Evolutionary conservation across 2,329 filamentous ascomycete genomes (phyloP), one percentile per base, ranked within the genome.

Genomic region (Mycogone perniciosa): DNA sequence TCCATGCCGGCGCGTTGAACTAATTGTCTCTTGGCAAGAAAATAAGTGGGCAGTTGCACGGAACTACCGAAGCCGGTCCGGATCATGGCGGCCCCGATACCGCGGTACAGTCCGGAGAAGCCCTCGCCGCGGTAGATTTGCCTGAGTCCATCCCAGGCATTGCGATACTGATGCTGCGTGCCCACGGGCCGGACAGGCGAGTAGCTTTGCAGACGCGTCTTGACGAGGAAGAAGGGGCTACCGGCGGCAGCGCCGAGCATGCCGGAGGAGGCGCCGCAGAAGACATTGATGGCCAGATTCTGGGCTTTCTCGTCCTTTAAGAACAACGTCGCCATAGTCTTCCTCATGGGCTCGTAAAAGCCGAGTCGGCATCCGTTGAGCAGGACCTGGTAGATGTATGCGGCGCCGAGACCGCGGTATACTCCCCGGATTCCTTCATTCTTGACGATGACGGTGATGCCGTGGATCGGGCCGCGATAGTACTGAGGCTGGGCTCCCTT

Each of bases 171-270:
- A 71, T 99, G 93, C 67, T 99, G 93, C n/a, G 93, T 97, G 49
- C 93, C 93, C 40, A 97, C 91, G 4, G 93, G 93, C 9, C 93
- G 78, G 69, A 91, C 93, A 4, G 91, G 88, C 35, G 90, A 96
- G 74, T 81, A 97, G 59, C 89, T 96, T 71, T 99, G 93, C 52
- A 99, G 76, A 40, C 93, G 83, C 3, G 93, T 99, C 77, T 99
- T 99, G 67, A 97, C 87, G 49, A 99, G 82, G 79, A 99, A 99
- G 72, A 99, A 97, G 2, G 93, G 93, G 48, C 89, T 95, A 37
- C 92, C 93, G 26, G 88, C 86, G n/a, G 88, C 88, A 7, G 92
- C 93, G 58, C 93, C 93, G 52, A 99, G 80, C 56, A 99, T 82
- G 48, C 93, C 93, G 3, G 90, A 96, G 9, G 81, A 75, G 20